Percentiles rank a stretch among this genome's conserved stretches.
Conservation (phyloP, 306 rosid species). For the Heteromeles arbutifolia region DNA sequence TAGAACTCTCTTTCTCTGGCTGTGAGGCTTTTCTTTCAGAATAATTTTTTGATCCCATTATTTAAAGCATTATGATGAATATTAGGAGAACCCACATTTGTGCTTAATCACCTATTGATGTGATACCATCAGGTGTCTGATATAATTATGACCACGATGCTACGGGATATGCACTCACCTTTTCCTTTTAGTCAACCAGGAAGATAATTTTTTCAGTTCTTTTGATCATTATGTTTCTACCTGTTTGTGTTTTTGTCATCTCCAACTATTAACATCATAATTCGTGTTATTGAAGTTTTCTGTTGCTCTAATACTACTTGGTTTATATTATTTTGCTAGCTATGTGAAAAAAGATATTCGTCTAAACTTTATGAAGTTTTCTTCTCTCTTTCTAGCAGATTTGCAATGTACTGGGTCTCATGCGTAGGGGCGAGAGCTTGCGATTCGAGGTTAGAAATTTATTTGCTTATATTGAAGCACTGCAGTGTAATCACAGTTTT, state of each 20-base stretch:
- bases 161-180: neutral
- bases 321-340: neutral
- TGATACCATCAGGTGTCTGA: neutral
- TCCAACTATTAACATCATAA: neutral
- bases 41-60: neutral
- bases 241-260: neutral
- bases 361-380: slow-evolving; percentile 23
- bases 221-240: neutral
- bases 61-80: neutral
- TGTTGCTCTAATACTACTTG: neutral
- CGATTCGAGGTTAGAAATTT: slow-evolving; percentile 76
- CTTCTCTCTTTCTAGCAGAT: slow-evolving; percentile 47
- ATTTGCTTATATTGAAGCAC: neutral
- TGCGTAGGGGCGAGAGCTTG: slow-evolving; percentile 80
- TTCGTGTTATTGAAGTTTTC: neutral
- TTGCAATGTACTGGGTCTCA: slow-evolving; percentile 83
- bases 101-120: neutral
- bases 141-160: neutral
- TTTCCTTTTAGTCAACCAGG: neutral
- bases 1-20: slow-evolving; percentile 13
- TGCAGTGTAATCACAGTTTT: neutral
- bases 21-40: neutral
- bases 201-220: neutral
- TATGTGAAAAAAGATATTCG: neutral
- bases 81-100: neutral